phyloP scores from a whole-genome alignment of 371 early-diverging fungal genomes.

The Lichtheimia ramosa region DNA sequence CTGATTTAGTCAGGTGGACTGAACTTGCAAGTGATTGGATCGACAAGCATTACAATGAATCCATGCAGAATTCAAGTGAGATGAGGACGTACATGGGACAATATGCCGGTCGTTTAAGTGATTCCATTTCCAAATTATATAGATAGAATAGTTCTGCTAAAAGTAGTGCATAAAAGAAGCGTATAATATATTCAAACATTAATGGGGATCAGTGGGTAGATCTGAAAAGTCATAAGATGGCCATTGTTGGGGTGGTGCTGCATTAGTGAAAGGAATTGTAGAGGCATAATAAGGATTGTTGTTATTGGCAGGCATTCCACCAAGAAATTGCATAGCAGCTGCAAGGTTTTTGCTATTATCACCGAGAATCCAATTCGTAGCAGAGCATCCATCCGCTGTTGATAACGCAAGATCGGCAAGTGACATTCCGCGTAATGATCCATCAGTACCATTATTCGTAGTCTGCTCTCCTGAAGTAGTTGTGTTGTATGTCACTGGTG shows the following conservation, averaged over 20 bases:
- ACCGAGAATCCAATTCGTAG: constrained; percentile 21
- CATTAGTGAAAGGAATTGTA: not conserved
- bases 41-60: too few species aligned
- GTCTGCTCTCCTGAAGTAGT: not conserved
- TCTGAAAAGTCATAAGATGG: not conserved
- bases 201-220: too few species aligned
- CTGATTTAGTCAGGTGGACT: too few species aligned
- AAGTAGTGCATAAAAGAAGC: too few species aligned
- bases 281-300: not conserved
- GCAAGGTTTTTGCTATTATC: constrained; percentile 21
- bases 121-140: too few species aligned
- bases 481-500: not conserved
- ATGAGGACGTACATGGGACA: too few species aligned
- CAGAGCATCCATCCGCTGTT: constrained; percentile 21
- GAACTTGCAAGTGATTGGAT: too few species aligned
- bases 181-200: too few species aligned
- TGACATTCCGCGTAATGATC: constrained; percentile 14
- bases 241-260: not conserved
- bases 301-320: constrained; percentile 4
- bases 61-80: too few species aligned
- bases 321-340: constrained; percentile 19
- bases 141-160: too few species aligned
- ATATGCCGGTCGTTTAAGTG: too few species aligned
- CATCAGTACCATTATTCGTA: not conserved
- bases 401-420: constrained; percentile 20